These are phyloP conservation scores for Rostrohypoxylon terebratum DNA, from an alignment of 495 filamentous ascomycete genomes.

Conservation along the genomic window DNA sequence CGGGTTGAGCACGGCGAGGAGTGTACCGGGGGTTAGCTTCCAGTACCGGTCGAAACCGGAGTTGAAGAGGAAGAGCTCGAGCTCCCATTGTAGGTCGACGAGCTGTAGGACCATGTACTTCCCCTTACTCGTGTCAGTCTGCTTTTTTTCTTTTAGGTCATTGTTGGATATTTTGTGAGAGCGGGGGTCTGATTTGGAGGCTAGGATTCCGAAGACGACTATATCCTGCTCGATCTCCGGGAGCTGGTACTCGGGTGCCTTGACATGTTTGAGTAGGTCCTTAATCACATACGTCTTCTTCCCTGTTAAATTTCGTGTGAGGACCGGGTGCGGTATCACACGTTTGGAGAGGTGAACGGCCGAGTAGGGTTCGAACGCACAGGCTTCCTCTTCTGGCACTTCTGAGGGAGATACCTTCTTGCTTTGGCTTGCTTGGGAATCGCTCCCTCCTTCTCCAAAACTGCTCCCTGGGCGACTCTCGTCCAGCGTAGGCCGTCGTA, in stretches of 20 bases:
- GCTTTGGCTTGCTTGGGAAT: constrained; percentile 36
- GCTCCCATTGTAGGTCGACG: constrained; percentile 88
- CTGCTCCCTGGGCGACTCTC: constrained; percentile 33
- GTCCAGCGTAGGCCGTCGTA: constrained; percentile 49
- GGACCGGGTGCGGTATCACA: constrained; percentile 81
- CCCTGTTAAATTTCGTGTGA: constrained; percentile 77
- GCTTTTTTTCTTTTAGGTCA: constrained; percentile 45
- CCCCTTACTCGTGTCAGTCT: constrained; percentile 63
- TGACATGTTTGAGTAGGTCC: constrained; percentile 82
- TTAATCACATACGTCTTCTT: constrained; percentile 85
- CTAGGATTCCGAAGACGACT: constrained; percentile 87
- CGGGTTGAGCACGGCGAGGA: constrained; percentile 95
- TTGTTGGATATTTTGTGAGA: constrained; percentile 70
- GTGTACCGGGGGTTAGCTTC: constrained; percentile 85
- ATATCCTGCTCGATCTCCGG: constrained; percentile 88
- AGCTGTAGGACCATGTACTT: constrained; percentile 94
- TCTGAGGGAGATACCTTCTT: constrained; percentile 43
- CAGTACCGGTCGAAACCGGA: constrained; percentile 90
- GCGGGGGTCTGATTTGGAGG: constrained; percentile 84
- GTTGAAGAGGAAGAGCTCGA: constrained; percentile 93
- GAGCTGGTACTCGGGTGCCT: constrained; percentile 83
- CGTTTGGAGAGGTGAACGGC: constrained; percentile 85
- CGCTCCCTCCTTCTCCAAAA: constrained; percentile 17
- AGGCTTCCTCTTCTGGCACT: constrained; percentile 52
- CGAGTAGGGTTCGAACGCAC: constrained; percentile 85